Base-by-base conservation (phyloP, 345 rosid genomes). In the Brassica cretica region DNA sequence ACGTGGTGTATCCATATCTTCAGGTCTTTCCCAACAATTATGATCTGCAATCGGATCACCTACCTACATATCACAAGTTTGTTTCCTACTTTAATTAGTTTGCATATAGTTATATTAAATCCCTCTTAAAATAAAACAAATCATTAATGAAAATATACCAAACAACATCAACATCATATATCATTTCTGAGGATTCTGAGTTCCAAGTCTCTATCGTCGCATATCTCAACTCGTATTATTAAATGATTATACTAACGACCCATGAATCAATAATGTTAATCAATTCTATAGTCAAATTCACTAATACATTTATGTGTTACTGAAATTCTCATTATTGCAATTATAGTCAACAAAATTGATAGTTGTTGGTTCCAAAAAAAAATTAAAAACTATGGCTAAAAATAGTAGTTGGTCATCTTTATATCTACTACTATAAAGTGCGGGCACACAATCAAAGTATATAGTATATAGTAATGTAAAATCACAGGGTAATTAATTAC, bases 11-110 rank as follows among this genome's bases (percentile, higher is more conserved):
- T 95, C 99, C 99, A 95, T 93, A 73, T 95, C 98, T 71, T 95
- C 99, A 1, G 99, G 97, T 27, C 99, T 82, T 78, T 95, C 99
- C 99, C 99, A 95, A 27, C 99, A 95, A 71, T 75, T 83, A 66
- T 95, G 99, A 84, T 95, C 99, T 11, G 24, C 78, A 10, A 59
- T 81, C 59, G 98, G 98, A 81, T 95, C 97, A 64, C 99, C 99
- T 78, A 95, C 99, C 99, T 95, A 37, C 9, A 37, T 37, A 59
- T 60, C 80, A 74, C 27, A 6, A 25, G 49, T 18, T 39, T 5
- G 6, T 51, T 29, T 58, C 16, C 18, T 46, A 7, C 33, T 60
- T 68, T 73, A 61, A 32, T 67, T 67, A 73, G 30, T 46, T 59
- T 32, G 19, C 25, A 25, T 62, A 25, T 66, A 14, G 25, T 10